Evolutionary conservation across 208 protist genomes (phyloP), one percentile per base, ranked within the genome.

Genomic region (Entamoeba invadens): DNA sequence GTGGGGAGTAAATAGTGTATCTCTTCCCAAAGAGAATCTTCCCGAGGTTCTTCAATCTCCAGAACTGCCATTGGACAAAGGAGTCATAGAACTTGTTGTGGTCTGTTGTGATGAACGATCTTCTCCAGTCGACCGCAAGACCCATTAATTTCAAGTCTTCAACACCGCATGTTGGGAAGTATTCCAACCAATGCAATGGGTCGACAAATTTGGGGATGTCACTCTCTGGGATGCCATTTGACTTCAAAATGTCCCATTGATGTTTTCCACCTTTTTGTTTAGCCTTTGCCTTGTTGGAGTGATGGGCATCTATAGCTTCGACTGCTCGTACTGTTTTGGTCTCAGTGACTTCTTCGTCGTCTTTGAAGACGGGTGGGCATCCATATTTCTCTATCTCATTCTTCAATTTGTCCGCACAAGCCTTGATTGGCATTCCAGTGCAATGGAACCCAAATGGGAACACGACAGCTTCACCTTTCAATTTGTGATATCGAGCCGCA

Each of bases 361-460:
- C 45, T 68, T 97, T 97, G 93, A 98, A 97, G 16, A 94, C 93
- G 45, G 97, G 97, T 47, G 98, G 98, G 96, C 92, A 95, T 44
- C 98, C 97, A 94, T 94, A 98, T 35, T 93, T 10, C 93, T 97
- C 95, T 16, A 98, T 96, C 94, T 98, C 98, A 16, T 93, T 93
- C 4, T 94, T 93, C 10, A 99, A 97, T 96, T 99, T 99, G 95
- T 99, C 97, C 92, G 99, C 99, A 95, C 97, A 98, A 4, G 98
- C 98, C 46, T 98, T 98, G 95, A 99, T 99, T 92, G 99, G 99
- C 97, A 99, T 99, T 94, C 99, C 99, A 0, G 99, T 99, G 95
- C 98, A 99, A 96, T 99, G 99, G 95, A 99, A 99, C 16, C 96
- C 98, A 95, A 99, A 99, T n/a, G 99, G 98, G 96, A 99, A 99